A percentile compares a stretch with the other conserved stretches of the same genome.
Evolutionary conservation across 2,329 filamentous ascomycete genomes (phyloP).

Genomic region (Epichloe sylvatica): DNA sequence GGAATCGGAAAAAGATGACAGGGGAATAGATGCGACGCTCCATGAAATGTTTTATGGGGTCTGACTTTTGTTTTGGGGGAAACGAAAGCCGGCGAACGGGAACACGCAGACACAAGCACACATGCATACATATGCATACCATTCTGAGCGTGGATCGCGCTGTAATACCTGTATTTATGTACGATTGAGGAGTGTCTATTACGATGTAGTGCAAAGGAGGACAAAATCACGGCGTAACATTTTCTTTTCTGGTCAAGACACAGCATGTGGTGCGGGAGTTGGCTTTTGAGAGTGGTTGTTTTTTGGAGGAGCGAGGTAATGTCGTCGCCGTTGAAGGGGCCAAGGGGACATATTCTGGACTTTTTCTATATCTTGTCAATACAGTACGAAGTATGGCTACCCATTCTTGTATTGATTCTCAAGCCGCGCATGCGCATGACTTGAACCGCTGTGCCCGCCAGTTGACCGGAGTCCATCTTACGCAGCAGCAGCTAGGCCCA

Average conservation of each 20-base stretch:
- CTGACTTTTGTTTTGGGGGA: constrained; percentile 14
- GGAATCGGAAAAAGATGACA: not conserved
- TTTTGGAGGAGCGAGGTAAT: not conserved
- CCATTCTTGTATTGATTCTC: not conserved
- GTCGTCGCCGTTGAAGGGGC: not conserved
- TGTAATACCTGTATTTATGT: constrained; percentile 26
- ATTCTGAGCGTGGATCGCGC: constrained; percentile 8
- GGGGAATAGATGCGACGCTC: constrained; percentile 8
- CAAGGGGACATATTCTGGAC: not conserved
- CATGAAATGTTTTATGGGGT: not conserved
- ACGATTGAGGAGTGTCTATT: constrained; percentile 18
- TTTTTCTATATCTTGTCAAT: not conserved
- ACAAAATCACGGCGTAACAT: constrained; percentile 11
- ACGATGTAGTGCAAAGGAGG: constrained; percentile 9
- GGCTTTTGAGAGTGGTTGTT: constrained; percentile 2
- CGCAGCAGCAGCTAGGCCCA: no score
- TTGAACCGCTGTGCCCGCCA: constrained; percentile 21
- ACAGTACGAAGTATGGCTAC: not conserved
- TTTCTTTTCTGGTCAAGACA: constrained; percentile 1
- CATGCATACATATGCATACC: not conserved
- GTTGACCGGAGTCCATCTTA: constrained; percentile 17
- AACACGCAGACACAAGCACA: not conserved
- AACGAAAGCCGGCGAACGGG: constrained; percentile 6
- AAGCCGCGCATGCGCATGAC: constrained; percentile 25
- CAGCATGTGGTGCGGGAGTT: constrained; percentile 7